Evolutionary conservation across 2,329 filamentous ascomycete genomes (phyloP).

Genomic region (Talaromyces albobiverticillius): DNA sequence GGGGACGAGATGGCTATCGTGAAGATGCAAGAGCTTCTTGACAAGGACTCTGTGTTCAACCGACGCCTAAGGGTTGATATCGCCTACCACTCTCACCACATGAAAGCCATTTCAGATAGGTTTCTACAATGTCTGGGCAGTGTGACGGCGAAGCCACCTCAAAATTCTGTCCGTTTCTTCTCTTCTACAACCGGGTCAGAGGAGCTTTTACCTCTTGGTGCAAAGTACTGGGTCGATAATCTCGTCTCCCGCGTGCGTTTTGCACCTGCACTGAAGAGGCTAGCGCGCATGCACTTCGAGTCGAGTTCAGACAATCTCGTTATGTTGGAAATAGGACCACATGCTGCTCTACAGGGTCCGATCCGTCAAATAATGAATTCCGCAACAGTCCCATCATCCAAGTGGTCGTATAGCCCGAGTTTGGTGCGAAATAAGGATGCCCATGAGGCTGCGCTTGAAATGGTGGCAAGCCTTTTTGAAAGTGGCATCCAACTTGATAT

Average conservation of each 20-base stretch:
- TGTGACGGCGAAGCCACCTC: no score
- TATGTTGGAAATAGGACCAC: slow-evolving; percentile 33
- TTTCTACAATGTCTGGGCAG: no score
- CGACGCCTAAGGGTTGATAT: slow-evolving; percentile 32
- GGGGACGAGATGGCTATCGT: slow-evolving; percentile 33
- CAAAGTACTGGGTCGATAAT: slow-evolving; percentile 34
- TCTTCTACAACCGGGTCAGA: no score
- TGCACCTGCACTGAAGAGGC: slow-evolving; percentile 20
- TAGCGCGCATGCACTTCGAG: no score
- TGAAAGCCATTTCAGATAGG: slow-evolving; percentile 31
- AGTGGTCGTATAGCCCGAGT: no score
- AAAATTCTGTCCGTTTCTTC: slow-evolving; percentile 14
- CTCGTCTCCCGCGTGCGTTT: slow-evolving; percentile 33
- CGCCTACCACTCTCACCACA: slow-evolving; percentile 43
- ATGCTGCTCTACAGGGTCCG: slow-evolving; percentile 28
- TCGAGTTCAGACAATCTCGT: no score
- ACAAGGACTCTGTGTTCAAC: slow-evolving; percentile 29
- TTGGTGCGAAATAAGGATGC: no score
- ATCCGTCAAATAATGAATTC: no score
- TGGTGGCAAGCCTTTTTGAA: slow-evolving; percentile 14
- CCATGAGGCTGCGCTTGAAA: slow-evolving; percentile 7
- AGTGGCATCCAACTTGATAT: slow-evolving; percentile 11
- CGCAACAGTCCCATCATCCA: no score
- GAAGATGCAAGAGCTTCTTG: slow-evolving; percentile 21
- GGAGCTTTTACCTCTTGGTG: no score